These are phyloP conservation scores for Fallopia convolvulus DNA, from an alignment of 148 eudicot genomes.

Conservation along the genomic window DNA sequence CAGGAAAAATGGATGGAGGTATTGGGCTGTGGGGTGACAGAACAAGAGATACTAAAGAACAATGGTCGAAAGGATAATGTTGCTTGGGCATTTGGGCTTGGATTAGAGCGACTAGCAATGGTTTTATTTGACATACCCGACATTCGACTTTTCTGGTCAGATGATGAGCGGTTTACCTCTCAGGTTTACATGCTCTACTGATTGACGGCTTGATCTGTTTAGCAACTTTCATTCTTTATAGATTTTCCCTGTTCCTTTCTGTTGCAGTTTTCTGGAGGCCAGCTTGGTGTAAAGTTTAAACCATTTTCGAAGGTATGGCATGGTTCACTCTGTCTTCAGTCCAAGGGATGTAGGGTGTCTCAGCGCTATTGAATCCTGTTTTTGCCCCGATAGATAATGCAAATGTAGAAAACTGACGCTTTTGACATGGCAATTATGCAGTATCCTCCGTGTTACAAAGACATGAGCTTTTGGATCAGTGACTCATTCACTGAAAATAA, in stretches of 20 bases:
- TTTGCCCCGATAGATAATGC: background rate
- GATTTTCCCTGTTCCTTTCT: constrained; percentile 4
- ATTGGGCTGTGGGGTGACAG: constrained; percentile 96
- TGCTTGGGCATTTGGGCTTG: constrained; percentile 99
- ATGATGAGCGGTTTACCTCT: constrained; percentile 85
- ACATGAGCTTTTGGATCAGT: constrained; percentile 91
- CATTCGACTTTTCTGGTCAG: constrained; percentile 92
- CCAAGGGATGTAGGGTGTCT: background rate
- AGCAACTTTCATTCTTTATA: background rate
- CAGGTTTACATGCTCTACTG: constrained; percentile 35
- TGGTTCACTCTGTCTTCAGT: background rate
- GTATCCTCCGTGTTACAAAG: constrained; percentile 96
- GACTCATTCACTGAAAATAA: constrained; percentile 92
- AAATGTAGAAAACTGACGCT: background rate
- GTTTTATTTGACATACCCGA: constrained; percentile 93
- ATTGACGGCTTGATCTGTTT: background rate
- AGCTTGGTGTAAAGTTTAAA: constrained; percentile 83
- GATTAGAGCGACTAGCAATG: constrained; percentile 96
- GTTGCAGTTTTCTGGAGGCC: constrained; percentile 71
- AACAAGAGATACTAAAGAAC: constrained; percentile 83
- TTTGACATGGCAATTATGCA: constrained; percentile 25
- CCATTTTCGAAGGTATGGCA: constrained; percentile 97
- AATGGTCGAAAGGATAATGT: constrained; percentile 55
- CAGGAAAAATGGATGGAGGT: constrained; percentile 98
- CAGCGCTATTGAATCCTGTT: background rate